These are phyloP conservation scores for Aristolochia californica DNA, from an alignment of 164 flowering plant species.

Conservation along the genomic window DNA sequence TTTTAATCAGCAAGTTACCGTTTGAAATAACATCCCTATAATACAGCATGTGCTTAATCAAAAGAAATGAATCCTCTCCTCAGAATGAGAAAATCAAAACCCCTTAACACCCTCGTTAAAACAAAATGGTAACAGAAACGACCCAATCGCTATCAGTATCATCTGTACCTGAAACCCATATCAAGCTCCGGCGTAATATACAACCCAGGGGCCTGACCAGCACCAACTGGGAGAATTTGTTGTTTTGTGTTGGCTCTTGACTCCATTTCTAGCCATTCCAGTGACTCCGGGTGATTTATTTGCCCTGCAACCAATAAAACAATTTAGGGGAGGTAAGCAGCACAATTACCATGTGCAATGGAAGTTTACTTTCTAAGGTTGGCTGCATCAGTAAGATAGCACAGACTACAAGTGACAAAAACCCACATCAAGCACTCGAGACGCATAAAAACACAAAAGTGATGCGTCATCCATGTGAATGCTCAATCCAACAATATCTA, in stretches of 20 bases:
- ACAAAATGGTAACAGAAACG: too few relatives aligned
- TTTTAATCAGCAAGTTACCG: too few relatives aligned
- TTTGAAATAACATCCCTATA: too few relatives aligned
- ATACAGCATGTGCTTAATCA: too few relatives aligned
- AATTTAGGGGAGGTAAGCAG: slow-evolving; percentile 8
- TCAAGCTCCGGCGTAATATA: slow-evolving; percentile 51
- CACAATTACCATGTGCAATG: neutral
- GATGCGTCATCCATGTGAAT: neutral
- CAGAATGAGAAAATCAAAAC: too few relatives aligned
- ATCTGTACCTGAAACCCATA: slow-evolving; percentile 44
- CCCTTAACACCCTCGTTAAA: too few relatives aligned
- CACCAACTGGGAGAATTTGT: slow-evolving; percentile 34
- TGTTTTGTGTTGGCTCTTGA: slow-evolving; percentile 59
- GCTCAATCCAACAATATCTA: neutral
- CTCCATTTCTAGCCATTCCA: slow-evolving; percentile 56
- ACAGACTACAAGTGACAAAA: neutral
- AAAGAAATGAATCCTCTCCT: too few relatives aligned
- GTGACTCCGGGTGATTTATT: slow-evolving; percentile 49
- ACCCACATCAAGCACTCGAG: neutral
- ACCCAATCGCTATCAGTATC: neutral
- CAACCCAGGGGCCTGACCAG: slow-evolving; percentile 32
- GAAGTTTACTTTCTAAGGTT: too few relatives aligned
- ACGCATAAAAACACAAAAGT: too few relatives aligned
- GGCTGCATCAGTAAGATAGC: neutral
- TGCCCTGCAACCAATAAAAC: slow-evolving; percentile 22